Evolutionary conservation across 176 grass and related monocot genomes (phyloP), one percentile per base, ranked within the genome.

Genomic region (Avena eriantha): DNA sequence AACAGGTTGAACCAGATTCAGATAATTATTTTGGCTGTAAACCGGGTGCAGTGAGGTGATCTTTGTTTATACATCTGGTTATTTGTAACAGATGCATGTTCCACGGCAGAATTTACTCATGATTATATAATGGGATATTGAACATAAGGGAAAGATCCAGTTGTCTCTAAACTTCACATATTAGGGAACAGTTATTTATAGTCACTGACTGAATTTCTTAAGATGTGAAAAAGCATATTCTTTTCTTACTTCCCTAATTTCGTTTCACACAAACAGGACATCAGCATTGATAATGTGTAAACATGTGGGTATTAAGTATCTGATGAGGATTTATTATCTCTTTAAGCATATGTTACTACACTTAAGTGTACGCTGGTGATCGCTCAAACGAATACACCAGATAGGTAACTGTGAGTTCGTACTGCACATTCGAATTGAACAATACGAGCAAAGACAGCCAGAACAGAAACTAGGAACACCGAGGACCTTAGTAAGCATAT

Each of bases 301-400:
- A 70, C 47, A 69, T 19, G 31, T 68, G 48, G 35, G 69, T 54
- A 82, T 36, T 17, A 82, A 69, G 64, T 69, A 82, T 24, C 48
- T 17, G 3, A 31, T 55, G 19, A 82, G 63, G 80, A 69, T 69
- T 69, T 53, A 69, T 82, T 35, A 54, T 69, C 24, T 69, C 47
- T 82, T 19, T 8, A 33, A 82, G 18, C 34, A 35, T 21, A 68
- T 81, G 46, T n/a, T 51, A 51, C 15, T 43, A 81, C 10, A 81
- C 61, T 81, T 29, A 7, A 45, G 36, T 13, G 13, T 45, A 64
- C n/a, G 43, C 41, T 48, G 16, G 55, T 57, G 29, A 57, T 5
- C 1, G 53, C 49, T 55, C 74, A 34, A 35, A 63, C 46, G 26
- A 68, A 81, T 51, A 48, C 21, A 81, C 23, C 18, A 50, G 79